Evolutionary conservation across 139 green algal species (phyloP).

Genomic region (Asterochloris sp.): DNA sequence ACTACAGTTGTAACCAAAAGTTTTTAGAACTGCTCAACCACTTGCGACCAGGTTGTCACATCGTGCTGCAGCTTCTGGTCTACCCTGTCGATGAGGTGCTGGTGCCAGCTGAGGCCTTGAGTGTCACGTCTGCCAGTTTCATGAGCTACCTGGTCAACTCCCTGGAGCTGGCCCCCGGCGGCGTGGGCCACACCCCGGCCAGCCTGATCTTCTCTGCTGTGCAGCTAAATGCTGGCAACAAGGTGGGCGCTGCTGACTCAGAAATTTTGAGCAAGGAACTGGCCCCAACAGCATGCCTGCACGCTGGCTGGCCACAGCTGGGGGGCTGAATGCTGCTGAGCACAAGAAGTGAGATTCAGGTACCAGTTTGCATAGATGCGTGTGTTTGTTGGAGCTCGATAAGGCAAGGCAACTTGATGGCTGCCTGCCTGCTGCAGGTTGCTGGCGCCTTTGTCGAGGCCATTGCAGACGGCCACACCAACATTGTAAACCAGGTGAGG

Average conservation of each 20-base stretch:
- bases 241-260: background rate
- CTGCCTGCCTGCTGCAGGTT: too few relatives aligned
- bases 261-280: background rate
- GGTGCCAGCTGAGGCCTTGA: background rate
- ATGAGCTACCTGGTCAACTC: background rate
- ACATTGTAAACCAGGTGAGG: too few relatives aligned
- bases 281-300: background rate
- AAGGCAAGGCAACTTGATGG: too few relatives aligned
- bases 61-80: background rate
- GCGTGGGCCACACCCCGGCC: background rate
- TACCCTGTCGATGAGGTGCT: constrained; percentile 8
- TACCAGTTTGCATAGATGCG: background rate
- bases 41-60: too few relatives aligned
- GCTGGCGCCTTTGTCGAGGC: too few relatives aligned
- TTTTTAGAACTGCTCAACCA: too few relatives aligned
- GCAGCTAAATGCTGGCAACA: background rate
- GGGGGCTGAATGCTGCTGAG: background rate
- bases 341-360: background rate
- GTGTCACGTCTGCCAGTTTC: background rate
- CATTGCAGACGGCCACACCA: too few relatives aligned
- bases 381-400: too few relatives aligned
- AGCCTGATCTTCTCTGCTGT: background rate
- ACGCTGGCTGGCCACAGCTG: background rate
- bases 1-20: too few relatives aligned
- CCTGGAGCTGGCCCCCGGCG: background rate